Conservation (phyloP, 345 rosid species). For the Salix viminalis region DNA sequence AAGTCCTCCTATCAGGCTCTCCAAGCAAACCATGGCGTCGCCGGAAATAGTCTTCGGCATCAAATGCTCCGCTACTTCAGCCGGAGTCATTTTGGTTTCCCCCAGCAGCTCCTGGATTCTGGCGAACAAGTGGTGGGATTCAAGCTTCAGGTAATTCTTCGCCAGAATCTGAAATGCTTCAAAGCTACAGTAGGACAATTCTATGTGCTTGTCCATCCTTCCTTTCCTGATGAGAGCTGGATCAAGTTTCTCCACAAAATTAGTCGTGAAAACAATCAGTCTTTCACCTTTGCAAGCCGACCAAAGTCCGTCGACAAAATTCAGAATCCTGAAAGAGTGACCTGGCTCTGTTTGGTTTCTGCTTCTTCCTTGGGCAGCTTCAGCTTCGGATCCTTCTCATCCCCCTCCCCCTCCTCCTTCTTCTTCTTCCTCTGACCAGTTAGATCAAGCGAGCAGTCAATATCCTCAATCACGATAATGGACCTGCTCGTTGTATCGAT, state of each 20-base stretch:
- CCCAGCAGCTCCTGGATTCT: background rate
- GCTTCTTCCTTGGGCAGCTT: background rate
- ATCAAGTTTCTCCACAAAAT: conserved; percentile 5
- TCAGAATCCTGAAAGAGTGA: conserved; percentile 8
- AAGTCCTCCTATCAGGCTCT: conserved; percentile 8
- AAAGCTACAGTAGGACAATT: background rate
- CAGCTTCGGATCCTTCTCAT: background rate
- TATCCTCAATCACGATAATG: conserved; percentile 6
- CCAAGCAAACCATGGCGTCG: conserved; percentile 4
- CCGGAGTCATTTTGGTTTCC: conserved; percentile 13
- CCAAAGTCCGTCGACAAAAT: background rate
- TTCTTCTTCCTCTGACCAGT: conserved; percentile 7
- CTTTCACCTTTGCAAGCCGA: conserved; percentile 5
- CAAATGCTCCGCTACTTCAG: conserved; percentile 19
- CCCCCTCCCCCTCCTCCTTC: background rate
- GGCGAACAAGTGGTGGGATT: background rate
- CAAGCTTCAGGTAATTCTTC: background rate
- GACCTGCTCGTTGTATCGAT: conserved; percentile 3
- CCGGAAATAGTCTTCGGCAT: conserved; percentile 12
- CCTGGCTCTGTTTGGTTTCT: background rate
- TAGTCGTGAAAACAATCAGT: conserved; percentile 4
- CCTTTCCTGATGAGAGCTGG: conserved; percentile 8
- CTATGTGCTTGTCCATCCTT: conserved; percentile 8
- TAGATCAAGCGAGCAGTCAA: conserved; percentile 6
- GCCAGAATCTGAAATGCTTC: conserved; percentile 6